phyloP scores from a whole-genome alignment of 2,329 filamentous ascomycete species.

The Fonsecaea multimorphosa region DNA sequence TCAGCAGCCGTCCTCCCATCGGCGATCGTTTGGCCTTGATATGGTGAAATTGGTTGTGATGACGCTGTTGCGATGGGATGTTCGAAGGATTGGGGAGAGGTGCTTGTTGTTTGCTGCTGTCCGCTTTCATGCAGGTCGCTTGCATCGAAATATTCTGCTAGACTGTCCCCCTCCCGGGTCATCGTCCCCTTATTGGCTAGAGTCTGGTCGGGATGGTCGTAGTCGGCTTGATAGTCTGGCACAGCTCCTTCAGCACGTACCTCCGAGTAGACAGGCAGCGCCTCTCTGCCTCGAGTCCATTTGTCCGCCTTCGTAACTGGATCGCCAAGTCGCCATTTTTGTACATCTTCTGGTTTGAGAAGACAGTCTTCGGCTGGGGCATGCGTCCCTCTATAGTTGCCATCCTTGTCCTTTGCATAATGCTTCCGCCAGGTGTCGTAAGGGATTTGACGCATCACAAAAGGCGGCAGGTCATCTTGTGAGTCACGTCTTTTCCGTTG shows the following conservation, averaged over 20 bases:
- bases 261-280: conserved; percentile 34
- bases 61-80: not conserved
- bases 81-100: not conserved
- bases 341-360: conserved; percentile 35
- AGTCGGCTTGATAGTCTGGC: conserved; percentile 29
- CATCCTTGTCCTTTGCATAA: conserved; percentile 37
- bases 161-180: conserved; percentile 3
- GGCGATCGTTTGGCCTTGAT: conserved; percentile 9
- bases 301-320: conserved; percentile 31
- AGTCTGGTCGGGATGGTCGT: conserved; percentile 1
- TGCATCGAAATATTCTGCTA: conserved; percentile 14
- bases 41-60: not conserved
- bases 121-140: not conserved
- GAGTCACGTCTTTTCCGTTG: conserved; percentile 24
- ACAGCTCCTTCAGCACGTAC: conserved; percentile 15
- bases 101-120: not conserved
- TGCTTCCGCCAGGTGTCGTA: conserved; percentile 38
- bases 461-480: conserved; percentile 29
- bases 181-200: conserved; percentile 1
- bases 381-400: conserved; percentile 34
- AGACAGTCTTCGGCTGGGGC: conserved; percentile 37
- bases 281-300: conserved; percentile 34
- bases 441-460: conserved; percentile 34
- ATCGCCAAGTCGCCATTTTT: conserved; percentile 35
- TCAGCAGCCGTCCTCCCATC: conserved; percentile 32